These are phyloP conservation scores for Ricinus communis DNA, from an alignment of 345 rosid species.

Conservation along the genomic window DNA sequence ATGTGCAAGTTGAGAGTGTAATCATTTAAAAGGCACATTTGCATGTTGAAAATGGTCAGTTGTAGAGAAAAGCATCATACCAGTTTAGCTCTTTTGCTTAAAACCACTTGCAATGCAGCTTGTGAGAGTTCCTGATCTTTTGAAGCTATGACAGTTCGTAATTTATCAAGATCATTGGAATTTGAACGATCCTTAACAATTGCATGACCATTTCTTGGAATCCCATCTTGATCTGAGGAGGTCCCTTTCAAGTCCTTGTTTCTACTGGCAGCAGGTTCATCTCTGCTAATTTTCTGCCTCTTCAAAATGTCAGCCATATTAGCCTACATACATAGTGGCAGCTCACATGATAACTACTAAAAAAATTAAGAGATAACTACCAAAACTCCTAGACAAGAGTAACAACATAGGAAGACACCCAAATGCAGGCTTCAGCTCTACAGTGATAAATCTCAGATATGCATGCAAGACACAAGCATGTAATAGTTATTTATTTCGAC, in stretches of 20 bases:
- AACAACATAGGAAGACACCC: neutral
- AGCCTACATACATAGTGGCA: constrained; percentile 22
- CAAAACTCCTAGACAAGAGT: neutral
- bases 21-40: neutral
- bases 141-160: constrained; percentile 36
- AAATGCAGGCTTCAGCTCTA: neutral
- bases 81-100: constrained; percentile 59
- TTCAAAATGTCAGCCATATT: constrained; percentile 13
- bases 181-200: constrained; percentile 27
- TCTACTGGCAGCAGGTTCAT: constrained; percentile 28
- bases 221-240: constrained; percentile 19
- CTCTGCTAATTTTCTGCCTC: constrained; percentile 15
- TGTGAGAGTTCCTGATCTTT: constrained; percentile 43
- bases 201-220: constrained; percentile 20
- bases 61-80: constrained; percentile 33
- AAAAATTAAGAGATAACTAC: neutral
- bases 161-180: constrained; percentile 36
- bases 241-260: constrained; percentile 19
- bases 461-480: neutral
- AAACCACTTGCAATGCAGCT: constrained; percentile 51
- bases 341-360: neutral
- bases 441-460: neutral
- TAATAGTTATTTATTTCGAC: neutral
- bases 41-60: neutral
- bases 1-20: neutral